phyloP scores from a whole-genome alignment of 1,284 basidiomycete species.

The Dichomitus squalens region DNA sequence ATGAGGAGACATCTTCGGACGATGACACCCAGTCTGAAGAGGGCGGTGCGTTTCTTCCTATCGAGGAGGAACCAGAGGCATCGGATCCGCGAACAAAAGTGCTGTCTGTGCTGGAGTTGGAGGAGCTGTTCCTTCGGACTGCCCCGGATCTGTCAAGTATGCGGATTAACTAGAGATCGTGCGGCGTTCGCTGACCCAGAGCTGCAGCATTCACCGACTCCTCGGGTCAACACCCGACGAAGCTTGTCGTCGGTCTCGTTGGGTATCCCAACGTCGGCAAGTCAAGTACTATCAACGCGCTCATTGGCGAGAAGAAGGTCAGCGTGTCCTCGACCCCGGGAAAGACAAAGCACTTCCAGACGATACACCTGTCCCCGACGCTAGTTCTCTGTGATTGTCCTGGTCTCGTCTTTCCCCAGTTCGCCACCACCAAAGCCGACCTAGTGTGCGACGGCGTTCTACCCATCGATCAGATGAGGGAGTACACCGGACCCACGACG shows the following conservation, averaged over 20 bases:
- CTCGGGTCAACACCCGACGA: slow-evolving; percentile 62
- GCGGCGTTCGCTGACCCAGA: slow-evolving; percentile 3
- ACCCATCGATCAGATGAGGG: slow-evolving; percentile 97
- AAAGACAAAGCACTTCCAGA: slow-evolving; percentile 99
- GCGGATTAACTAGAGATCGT: slow-evolving; percentile 23
- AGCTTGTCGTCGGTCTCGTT: slow-evolving; percentile 90
- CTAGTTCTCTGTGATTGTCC: slow-evolving; percentile 98
- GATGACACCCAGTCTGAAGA: slow-evolving; percentile 17
- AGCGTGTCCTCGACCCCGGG: slow-evolving; percentile 97
- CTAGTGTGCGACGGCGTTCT: slow-evolving; percentile 96
- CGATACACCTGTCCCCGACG: slow-evolving; percentile 86
- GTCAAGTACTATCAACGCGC: slow-evolving; percentile 95
- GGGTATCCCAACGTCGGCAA: slow-evolving; percentile 99
- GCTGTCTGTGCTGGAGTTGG: slow-evolving; percentile 87
- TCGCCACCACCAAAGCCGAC: slow-evolving; percentile 94
- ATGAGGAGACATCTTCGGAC: slow-evolving; percentile 16
- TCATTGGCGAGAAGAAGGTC: slow-evolving; percentile 96
- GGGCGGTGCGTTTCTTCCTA: slow-evolving; percentile 36
- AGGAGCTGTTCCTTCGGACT: slow-evolving; percentile 78
- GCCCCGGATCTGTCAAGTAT: slow-evolving; percentile 80
- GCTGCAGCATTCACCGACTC: slow-evolving; percentile 65
- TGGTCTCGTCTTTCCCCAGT: slow-evolving; percentile 98
- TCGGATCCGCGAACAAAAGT: slow-evolving; percentile 79
- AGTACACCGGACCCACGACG: slow-evolving; percentile 87
- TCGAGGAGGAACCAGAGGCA: slow-evolving; percentile 51